Base-by-base conservation (phyloP, 129 eudicot species). In the Apium graveolens region DNA sequence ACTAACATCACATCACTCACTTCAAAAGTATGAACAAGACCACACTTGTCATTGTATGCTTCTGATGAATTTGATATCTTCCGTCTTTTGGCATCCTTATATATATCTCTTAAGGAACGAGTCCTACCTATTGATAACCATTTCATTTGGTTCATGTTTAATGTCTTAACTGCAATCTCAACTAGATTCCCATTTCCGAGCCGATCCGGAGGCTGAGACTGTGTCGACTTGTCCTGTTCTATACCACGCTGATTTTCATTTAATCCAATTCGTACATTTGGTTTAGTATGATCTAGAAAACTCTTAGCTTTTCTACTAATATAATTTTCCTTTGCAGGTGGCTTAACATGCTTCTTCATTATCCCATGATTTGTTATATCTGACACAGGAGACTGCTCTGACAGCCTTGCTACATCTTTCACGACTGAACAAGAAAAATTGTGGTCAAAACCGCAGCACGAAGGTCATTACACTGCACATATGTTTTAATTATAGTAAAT, bases 21-120 rank as follows among this genome's bases (percentile, higher is more conserved):
- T 75, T 82, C 73, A 60, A 85, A 80, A 48, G 92, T 80, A 83
- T 88, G 91, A 82, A 96, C 90, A 80, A 95, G 90, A 46, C 86
- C 97, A 78, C 97, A 95, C 79, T 81, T 57, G 66, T 57, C 80
- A 55, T n/a, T 77, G 63, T 32, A 70, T 60, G 21, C 32, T 57
- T 78, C 60, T 41, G 77, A 12, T 29, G 82, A 71, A 72, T 82
- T 84, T 60, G 73, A 83, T 38, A 65, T 87, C 90, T 89, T 93
- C 84, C 80, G 93, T 79, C 89, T 89, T 81, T 91, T 89, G 73
- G 39, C 68, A 76, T 86, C 87, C 76, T 45, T 69, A 48, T 65
- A 74, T 65, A 89, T 78, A 77, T 57, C 48, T 62, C 14, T 86
- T 83, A 31, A 78, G 80, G 34, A 81, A 85, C 70, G 87, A 88